Base-by-base conservation (phyloP, 768 basidiomycete species). In the Russula vinacea region DNA sequence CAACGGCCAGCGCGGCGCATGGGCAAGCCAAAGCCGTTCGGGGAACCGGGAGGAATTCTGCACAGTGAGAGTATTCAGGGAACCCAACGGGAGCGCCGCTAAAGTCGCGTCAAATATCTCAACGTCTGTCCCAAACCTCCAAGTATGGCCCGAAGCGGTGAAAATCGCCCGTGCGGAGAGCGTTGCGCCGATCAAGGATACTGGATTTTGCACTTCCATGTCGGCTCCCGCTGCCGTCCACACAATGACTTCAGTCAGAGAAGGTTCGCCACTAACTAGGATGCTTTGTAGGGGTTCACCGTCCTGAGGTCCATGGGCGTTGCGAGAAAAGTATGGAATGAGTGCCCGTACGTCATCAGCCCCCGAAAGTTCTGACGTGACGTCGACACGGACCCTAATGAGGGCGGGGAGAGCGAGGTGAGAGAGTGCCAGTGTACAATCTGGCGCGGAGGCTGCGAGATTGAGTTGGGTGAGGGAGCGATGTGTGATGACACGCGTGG, bases 341-440 rank as follows among this genome's bases (percentile, higher is more conserved):
- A 47, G 22, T 22, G 45, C 22, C 13, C n/a, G 45, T 5, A 47
- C 45, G n/a, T 47, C 45, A 22, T 47, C 45, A 9, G 10, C 45
- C 10, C 22, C n/a, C 11, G n/a, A 4, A 22, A 47, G 45, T 22
- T 47, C 22, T 47, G 45, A 47, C 11, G 22, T 47, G 5, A 47
- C 45, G 45, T 47, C 45, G 45, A 47, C 22, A 13, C 45, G 45
- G 45, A 66, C 8, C 42, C 29, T 33, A 10, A 26, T 37, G 17
- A 61, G 60, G 49, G 52, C 33, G 0, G 65, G 65, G 14, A 63
- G 52, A 22, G 35, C 3, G 26, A 66, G 62, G 29, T 63, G 54
- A 6, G 61, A 17, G 19, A 62, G 61, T 4, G 61, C 45, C 7
- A 62, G 6, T 3, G 24, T 35, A 56, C 61, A 62, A 29, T 62